Base-by-base conservation (phyloP, 192 early-diverging fungal genomes). In the Podochytrium sp. region DNA sequence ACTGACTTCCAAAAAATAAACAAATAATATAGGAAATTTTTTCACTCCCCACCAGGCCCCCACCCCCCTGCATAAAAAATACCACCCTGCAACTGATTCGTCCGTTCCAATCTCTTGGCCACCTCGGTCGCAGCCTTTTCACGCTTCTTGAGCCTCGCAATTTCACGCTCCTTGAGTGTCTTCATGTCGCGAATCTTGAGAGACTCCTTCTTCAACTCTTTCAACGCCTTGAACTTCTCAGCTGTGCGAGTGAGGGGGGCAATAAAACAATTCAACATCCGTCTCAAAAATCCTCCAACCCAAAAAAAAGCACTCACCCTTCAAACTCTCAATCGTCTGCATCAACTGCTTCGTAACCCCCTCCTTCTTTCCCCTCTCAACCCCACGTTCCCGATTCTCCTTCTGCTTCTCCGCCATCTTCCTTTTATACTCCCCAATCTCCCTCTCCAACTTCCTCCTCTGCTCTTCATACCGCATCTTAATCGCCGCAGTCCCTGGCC, bases 161-260 rank as follows among this genome's bases (percentile, higher is more conserved):
- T 80, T 42, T 92, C 89, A 61, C 88, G 80, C 23, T 76, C 76
- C 37, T 85, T 76, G 58, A 81, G 5, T 82, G 81, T 83, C 32
- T 86, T 81, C 73, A 88, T 79, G 38, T 91, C 87, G 57, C 90
- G 81, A 38, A 86, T 84, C 12, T 82, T 76, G 37, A 90, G 82
- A 0, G 87, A 77, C 59, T 93, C 91, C 51, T 85, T 83, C 60
- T 89, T 90, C 79, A 93, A 90, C 16, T 92, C 85, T 66, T 90
- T 90, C 56, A 92, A 71, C 86, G 94, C 89, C 14, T 87, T 81
- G 18, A 88, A 66, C 76, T 95, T 95, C 75, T 95, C 93, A 33
- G 81, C 78, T 84, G 57, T 57, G 43, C 73, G n/a, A n/a, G n/a
- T n/a, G n/a, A n/a, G n/a, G n/a, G n/a, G n/a, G n/a, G n/a, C 33